These are phyloP conservation scores for Beauveria scarabaeidicola DNA, from an alignment of 2,329 filamentous ascomycete genomes.

Conservation along the genomic window DNA sequence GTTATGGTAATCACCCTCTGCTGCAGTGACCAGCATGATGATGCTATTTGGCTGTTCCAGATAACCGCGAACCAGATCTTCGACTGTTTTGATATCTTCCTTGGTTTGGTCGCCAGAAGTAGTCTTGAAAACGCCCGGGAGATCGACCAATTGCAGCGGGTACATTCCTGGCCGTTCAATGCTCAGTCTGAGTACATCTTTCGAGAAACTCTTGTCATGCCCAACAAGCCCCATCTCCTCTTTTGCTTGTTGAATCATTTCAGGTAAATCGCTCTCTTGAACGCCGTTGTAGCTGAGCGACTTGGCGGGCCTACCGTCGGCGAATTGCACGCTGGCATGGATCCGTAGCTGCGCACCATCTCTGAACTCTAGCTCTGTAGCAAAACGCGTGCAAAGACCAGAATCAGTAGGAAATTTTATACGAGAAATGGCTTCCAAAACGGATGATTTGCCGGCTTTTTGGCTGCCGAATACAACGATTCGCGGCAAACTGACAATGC, in stretches of 20 bases:
- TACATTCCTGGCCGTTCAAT: conserved; percentile 30
- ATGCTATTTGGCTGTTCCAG: conserved; percentile 44
- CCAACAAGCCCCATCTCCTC: conserved; percentile 33
- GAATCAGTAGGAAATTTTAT: conserved; percentile 38
- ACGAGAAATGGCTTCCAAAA: conserved; percentile 57
- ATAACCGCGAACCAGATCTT: conserved; percentile 34
- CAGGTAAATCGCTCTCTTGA: conserved; percentile 28
- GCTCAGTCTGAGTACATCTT: conserved; percentile 33
- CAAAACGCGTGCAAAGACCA: conserved; percentile 40
- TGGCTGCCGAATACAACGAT: conserved; percentile 80
- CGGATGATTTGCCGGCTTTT: conserved; percentile 78
- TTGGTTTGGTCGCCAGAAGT: conserved; percentile 20
- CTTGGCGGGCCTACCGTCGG: conserved; percentile 19
- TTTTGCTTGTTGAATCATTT: conserved; percentile 39
- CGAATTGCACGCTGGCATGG: conserved; percentile 29
- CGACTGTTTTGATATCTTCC: conserved; percentile 19
- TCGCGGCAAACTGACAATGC: conserved; percentile 29
- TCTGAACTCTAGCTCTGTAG: conserved; percentile 44
- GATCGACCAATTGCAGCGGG: conserved; percentile 41
- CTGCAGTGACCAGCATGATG: conserved; percentile 42
- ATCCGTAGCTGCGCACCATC: conserved; percentile 24
- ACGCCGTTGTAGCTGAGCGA: conserved; percentile 27
- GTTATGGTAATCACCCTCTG: conserved; percentile 38
- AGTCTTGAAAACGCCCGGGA: conserved; percentile 34
- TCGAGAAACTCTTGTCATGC: conserved; percentile 24